Evolutionary conservation across 441 rosid genomes (phyloP), one percentile per base, ranked within the genome.

Genomic region (Caryocar brasiliense): DNA sequence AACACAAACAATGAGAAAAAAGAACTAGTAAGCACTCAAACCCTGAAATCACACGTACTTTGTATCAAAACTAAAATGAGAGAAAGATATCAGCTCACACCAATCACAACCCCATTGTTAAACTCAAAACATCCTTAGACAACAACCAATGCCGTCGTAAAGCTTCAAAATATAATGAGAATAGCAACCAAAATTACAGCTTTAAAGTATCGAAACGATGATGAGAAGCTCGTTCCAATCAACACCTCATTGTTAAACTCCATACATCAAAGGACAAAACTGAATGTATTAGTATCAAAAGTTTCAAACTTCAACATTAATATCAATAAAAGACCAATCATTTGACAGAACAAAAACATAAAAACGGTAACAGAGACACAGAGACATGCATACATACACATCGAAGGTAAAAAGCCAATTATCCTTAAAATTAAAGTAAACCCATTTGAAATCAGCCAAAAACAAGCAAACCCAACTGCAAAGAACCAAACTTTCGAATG

Each of bases 391-490:
- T 12, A 36, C 33, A 36, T 2, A 10, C 17, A 12, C 9, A 49
- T 29, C 7, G 17, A 13, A 42, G 42, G 44, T 14, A 29, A 45
- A 40, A 46, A 7, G 41, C 19, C 30, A 24, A 25, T 27, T 14
- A 33, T 11, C 27, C n/a, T 0, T 20, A 56, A 51, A 54, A 47
- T 56, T 45, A 23, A 41, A 32, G 14, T 17, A 21, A 27, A 36
- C 25, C 39, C 47, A 57, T 28, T 35, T 47, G 37, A 46, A 45
- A 67, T 51, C 53, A 34, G 14, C 61, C 17, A 2, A 46, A 65
- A 43, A 47, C 1, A 35, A 35, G 11, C 27, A 48, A 43, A 55
- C 54, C 61, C 54, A 46, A 25, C 30, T 26, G 33, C 40, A 40
- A 17, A 45, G 10, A 59, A 19, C 17, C 14, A 27, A 39, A 34